Evolutionary conservation across 768 basidiomycete genomes (phyloP).

Genomic region (Artomyces pyxidatus): DNA sequence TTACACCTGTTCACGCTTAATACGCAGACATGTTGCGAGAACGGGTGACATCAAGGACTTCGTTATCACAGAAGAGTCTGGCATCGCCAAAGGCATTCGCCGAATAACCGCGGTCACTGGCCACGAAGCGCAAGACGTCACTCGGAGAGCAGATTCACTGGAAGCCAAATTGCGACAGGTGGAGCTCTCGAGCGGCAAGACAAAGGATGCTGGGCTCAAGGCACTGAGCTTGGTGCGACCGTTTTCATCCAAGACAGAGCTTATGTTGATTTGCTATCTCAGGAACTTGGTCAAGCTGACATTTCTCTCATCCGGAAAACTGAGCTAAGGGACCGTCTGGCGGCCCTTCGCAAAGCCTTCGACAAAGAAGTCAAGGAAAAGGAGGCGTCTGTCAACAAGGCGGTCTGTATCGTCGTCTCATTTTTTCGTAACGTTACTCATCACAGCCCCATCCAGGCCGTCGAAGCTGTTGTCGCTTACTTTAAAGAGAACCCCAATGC

Average conservation of each 20-base stretch:
- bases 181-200: conserved; percentile 55
- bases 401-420: conserved; percentile 35
- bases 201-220: conserved; percentile 86
- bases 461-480: conserved; percentile 59
- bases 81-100: conserved; percentile 97
- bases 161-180: conserved; percentile 54
- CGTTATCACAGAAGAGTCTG: conserved; percentile 90
- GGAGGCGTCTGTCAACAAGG: conserved; percentile 69
- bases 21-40: conserved; percentile 80
- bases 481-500: conserved; percentile 74
- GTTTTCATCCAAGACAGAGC: background rate
- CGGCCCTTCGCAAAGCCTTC: conserved; percentile 67
- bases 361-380: conserved; percentile 81
- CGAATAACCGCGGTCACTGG: conserved; percentile 93
- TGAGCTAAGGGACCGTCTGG: conserved; percentile 67
- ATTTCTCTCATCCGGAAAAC: conserved; percentile 83
- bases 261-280: background rate
- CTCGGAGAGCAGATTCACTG: conserved; percentile 56
- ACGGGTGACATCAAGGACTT: conserved; percentile 98
- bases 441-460: conserved; percentile 38
- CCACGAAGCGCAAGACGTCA: conserved; percentile 81
- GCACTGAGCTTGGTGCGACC: conserved; percentile 60
- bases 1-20: background rate
- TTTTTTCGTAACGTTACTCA: background rate
- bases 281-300: conserved; percentile 87